Evolutionary conservation across 257 asterid genomes (phyloP), one percentile per base, ranked within the genome.

Genomic region (Primulina eburnea): DNA sequence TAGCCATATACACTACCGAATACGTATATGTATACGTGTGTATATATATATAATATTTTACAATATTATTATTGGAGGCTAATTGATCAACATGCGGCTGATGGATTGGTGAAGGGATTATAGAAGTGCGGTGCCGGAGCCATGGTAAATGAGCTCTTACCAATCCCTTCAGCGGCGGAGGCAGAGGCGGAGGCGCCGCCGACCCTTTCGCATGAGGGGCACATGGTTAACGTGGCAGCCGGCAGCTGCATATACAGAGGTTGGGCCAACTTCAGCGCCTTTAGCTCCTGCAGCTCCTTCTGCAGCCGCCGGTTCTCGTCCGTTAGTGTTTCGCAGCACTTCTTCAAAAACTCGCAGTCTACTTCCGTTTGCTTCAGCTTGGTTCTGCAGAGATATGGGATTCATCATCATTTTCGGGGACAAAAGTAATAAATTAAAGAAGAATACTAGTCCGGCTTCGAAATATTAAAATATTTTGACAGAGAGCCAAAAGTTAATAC

Each of bases 311-410:
- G 79, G 50, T 93, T 93, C 76, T 93, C 97, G 2, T 93, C 98
- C 14, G 97, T 93, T 61, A 93, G 69, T 2, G 95, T 79, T 64
- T 90, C 97, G 55, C 98, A 93, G 76, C 90, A 93, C 80, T 93
- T 93, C 81, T 93, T 93, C 84, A 93, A 21, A 82, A 86, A 87
- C 34, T 90, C 98, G 60, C 95, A 93, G 84, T 93, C 98, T 9
- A 88, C 93, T 71, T 93, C 98, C 2, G 98, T 93, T 71, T 93
- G 98, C 85, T 93, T 93, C 64, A 93, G 96, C 88, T 93, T 93
- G 9, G 97, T 90, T 83, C 98, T 92, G 84, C 38, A 17, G 47
- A 64, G 43, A 2, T 0, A 6, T 8, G 43, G 43, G 43, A 8
- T 37, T 7, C 43, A 37, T 37, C 12, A 8, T 37, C 43, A 37